Evolutionary conservation across 805 yeast genomes (phyloP), one percentile per base, ranked within the genome.

Genomic region (Sugiyamaella boreocaroliniensis): DNA sequence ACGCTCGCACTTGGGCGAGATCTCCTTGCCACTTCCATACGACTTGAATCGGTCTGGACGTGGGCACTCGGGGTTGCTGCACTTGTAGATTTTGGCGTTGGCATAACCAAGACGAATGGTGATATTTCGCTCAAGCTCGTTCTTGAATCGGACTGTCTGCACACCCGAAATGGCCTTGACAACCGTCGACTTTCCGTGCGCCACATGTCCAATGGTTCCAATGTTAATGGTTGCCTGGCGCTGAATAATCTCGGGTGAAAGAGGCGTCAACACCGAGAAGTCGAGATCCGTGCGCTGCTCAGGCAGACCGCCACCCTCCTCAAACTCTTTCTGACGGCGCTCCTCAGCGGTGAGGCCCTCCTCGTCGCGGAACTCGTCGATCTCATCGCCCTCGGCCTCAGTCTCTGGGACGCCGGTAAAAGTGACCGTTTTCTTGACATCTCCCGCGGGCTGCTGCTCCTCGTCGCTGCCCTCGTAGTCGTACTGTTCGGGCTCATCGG

Each of bases 141-240:
- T 96, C 79, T 93, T 93, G 80, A 93, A 93, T 75, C 99, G 86
- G 59, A 93, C 99, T 18, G 99, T 93, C 71, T 95, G 99, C 45
- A 95, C 98, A 58, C 99, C 98, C 2, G 98, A 90, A 61, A 93
- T 93, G 58, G 96, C 96, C 72, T 90, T 85, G 43, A 89, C 96
- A 40, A 89, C 96, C 10, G 96, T 89, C 53, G 89, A 82, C 71
- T 89, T 89, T 72, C 96, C 96, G 76, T 89, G 96, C 53, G 96
- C 96, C 61, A 89, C 96, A 72, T 88, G 96, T 57, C 96, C 96
- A 70, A 89, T 89, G 55, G 96, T 89, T 73, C 99, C 99, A 67
- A 93, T 93, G 72, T 93, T 93, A 69, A 93, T 89, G 48, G 99
- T 93, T 57, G 99, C 99, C 76, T 93, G 99, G 80, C 99, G 86